Evolutionary conservation across 768 basidiomycete genomes (phyloP).

Genomic region (Lactifluus rugatus): DNA sequence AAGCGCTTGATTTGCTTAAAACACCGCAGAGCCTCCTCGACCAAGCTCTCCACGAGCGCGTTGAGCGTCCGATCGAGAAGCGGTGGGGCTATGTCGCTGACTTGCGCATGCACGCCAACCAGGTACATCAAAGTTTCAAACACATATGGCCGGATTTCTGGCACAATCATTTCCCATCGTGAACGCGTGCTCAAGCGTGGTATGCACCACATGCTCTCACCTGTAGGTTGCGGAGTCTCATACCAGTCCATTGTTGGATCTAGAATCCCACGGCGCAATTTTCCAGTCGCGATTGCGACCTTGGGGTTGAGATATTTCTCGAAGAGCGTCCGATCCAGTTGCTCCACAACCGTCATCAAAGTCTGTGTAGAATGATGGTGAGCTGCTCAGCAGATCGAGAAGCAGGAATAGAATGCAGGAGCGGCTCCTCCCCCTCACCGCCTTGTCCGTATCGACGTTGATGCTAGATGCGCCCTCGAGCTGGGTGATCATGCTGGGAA

Average conservation of each 20-base stretch:
- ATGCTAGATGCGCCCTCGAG: conserved; percentile 69
- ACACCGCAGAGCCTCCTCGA: conserved; percentile 71
- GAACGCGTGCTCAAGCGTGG: neutral
- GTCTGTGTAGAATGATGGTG: conserved; percentile 33
- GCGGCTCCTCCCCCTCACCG: conserved; percentile 31
- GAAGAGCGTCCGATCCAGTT: conserved; percentile 84
- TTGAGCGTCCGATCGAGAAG: conserved; percentile 77
- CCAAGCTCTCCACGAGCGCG: conserved; percentile 72
- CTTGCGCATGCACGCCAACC: conserved; percentile 87
- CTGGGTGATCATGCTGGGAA: conserved; percentile 74
- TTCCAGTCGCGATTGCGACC: conserved; percentile 50
- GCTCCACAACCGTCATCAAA: conserved; percentile 64
- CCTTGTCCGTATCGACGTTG: conserved; percentile 61
- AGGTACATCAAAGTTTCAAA: conserved; percentile 80
- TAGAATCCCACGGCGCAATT: conserved; percentile 73
- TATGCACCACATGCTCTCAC: conserved; percentile 32
- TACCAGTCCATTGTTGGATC: conserved; percentile 85
- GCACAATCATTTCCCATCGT: neutral
- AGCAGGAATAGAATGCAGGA: neutral
- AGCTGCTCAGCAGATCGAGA: neutral
- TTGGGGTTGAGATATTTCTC: conserved; percentile 81
- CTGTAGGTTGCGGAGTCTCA: conserved; percentile 85
- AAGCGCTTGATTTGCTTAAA: conserved; percentile 87
- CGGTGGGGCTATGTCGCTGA: conserved; percentile 68
- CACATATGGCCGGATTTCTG: conserved; percentile 94